Evolutionary conservation across 1,284 basidiomycete species (phyloP).

Genomic region (Fomes fomentarius): DNA sequence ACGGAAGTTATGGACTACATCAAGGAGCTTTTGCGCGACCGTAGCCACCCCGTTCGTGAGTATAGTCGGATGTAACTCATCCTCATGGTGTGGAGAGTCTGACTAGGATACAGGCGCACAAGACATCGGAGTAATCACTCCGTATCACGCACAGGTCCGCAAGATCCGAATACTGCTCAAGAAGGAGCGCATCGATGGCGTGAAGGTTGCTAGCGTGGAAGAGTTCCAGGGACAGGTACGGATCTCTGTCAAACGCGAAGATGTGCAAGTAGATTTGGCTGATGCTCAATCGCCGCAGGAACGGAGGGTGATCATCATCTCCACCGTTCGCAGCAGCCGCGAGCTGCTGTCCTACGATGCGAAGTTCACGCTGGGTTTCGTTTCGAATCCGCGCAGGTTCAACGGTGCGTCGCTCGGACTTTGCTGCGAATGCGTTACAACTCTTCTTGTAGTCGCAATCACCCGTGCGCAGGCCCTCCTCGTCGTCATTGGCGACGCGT

Average conservation of each 20-base stretch:
- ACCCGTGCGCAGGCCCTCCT: conserved; percentile 60
- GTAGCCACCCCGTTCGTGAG: conserved; percentile 17
- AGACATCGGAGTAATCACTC: conserved; percentile 58
- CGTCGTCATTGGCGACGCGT: conserved; percentile 59
- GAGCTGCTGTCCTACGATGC: conserved; percentile 43
- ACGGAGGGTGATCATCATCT: conserved; percentile 47
- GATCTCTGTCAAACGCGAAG: too few relatives aligned
- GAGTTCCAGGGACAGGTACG: conserved; percentile 65
- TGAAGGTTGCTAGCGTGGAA: conserved; percentile 62
- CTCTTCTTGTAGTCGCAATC: conserved; percentile 34
- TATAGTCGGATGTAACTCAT: conserved; percentile 15
- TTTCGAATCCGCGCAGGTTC: conserved; percentile 47
- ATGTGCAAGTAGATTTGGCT: too few relatives aligned
- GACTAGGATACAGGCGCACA: not conserved
- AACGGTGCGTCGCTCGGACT: conserved; percentile 46
- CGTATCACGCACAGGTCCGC: conserved; percentile 56
- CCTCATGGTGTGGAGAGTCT: conserved; percentile 26
- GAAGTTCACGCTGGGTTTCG: conserved; percentile 48
- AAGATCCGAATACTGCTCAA: conserved; percentile 47
- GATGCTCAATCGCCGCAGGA: conserved; percentile 36
- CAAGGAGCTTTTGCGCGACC: conserved; percentile 25
- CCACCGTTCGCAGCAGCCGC: conserved; percentile 46
- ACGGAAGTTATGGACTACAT: conserved; percentile 45
- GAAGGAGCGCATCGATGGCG: conserved; percentile 35
- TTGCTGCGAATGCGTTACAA: too few relatives aligned